Conservation (phyloP, 164 flowering plant genomes). For the Annona squamosa region DNA sequence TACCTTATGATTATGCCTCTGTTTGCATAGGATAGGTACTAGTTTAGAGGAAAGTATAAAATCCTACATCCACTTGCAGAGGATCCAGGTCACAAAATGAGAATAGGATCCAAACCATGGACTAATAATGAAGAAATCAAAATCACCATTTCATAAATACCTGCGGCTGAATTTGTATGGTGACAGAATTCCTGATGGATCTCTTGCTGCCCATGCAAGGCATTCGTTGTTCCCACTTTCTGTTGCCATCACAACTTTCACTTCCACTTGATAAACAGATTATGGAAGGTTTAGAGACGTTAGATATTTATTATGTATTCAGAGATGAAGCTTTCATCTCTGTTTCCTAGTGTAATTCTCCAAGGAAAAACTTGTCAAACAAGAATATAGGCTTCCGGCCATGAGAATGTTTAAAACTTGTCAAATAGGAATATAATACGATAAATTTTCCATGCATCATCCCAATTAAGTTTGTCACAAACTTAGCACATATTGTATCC, state of each 20-base stretch:
- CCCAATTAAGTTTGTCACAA: too few relatives aligned
- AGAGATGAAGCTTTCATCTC: too few relatives aligned
- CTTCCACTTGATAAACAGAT: neutral
- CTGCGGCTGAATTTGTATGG: slow-evolving; percentile 67
- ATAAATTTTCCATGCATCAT: too few relatives aligned
- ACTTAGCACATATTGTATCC: too few relatives aligned
- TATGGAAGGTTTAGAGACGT: too few relatives aligned
- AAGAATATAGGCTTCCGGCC: too few relatives aligned
- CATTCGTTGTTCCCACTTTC: slow-evolving; percentile 30
- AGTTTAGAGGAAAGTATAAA: neutral
- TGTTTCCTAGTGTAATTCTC: too few relatives aligned
- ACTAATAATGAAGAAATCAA: neutral
- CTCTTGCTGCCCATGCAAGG: slow-evolving; percentile 76
- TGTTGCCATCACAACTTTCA: slow-evolving; percentile 26
- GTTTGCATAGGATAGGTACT: neutral
- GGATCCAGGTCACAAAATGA: neutral
- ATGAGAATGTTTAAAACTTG: too few relatives aligned
- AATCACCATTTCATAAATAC: slow-evolving; percentile 15
- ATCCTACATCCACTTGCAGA: neutral
- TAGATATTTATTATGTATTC: too few relatives aligned
- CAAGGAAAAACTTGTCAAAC: too few relatives aligned
- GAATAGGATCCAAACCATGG: neutral
- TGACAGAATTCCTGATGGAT: slow-evolving; percentile 61
- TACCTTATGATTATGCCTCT: neutral
- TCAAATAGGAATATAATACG: too few relatives aligned